Base-by-base conservation (phyloP, 2,329 filamentous ascomycete genomes). In the Colletotrichum liaoningense region DNA sequence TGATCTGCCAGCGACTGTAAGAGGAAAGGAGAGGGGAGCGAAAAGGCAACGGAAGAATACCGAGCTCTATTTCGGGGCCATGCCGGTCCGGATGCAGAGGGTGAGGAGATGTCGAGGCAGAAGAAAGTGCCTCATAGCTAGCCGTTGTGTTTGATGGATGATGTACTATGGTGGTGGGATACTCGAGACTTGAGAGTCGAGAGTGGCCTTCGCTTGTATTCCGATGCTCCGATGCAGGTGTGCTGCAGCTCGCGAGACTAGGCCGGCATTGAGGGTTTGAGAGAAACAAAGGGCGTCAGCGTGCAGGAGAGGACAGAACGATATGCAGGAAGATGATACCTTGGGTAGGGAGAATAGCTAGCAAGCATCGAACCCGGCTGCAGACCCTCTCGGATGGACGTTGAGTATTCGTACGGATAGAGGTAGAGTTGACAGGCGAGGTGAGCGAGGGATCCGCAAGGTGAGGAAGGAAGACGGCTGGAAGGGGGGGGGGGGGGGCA, bases 271-370 rank as follows among this genome's bases (percentile, higher is more conserved):
- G 60, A 22, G 16, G 12, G 42, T 49, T 49, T 49, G 58, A 9
- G 38, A 67, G 16, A 26, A 62, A 22, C 22, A 35, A 57, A 49
- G 46, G 28, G 54, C 59, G 54, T 73, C 55, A 59, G 66, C 59
- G 38, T 64, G 70, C 66, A 63, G 26, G 24, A 26, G 54, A 46
- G 42, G 42, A 63, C 69, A 59, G 66, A 35, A 72, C 66, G 70
- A 64, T 55, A 59, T 52, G 70, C 70, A 60, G 30, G 46, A 42
- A 68, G 54, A 38, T 28, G 69, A 22, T 49, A 33, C 33, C 33
- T 33, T 33, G 33, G 33, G 33, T 33, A 71, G 46, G 56, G 69
- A 16, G 63, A 56, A 68, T 58, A 28, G 14, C 16, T 65, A 28
- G 14, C 16, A 68, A 49, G 55, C 28, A 11, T 49, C 19, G 42